Evolutionary conservation across 2,329 filamentous ascomycete species (phyloP).

Genomic region (Beauveria asiatica): DNA sequence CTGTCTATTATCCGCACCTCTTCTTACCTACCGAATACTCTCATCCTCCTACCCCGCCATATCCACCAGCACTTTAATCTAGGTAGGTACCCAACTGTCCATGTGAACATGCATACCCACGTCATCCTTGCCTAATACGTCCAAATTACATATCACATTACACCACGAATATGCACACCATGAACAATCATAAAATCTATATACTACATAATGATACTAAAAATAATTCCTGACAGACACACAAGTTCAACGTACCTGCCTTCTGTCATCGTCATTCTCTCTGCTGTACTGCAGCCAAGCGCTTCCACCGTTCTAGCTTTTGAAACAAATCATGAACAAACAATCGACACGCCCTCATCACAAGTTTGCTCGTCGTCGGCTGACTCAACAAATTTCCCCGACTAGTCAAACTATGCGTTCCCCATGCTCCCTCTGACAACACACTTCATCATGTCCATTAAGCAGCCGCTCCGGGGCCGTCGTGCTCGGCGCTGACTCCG

Average conservation of each 20-base stretch:
- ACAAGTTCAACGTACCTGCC: neutral
- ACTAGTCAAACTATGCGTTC: neutral
- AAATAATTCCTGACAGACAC: neutral
- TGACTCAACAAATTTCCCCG: neutral
- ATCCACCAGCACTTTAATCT: neutral
- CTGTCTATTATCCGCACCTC: neutral
- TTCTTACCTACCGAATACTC: neutral
- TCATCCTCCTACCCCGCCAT: neutral
- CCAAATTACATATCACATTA: neutral
- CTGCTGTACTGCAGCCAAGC: neutral
- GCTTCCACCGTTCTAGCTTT: neutral
- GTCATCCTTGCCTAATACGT: neutral
- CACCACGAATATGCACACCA: neutral
- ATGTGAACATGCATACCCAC: neutral
- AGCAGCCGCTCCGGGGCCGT: slow-evolving; percentile 35
- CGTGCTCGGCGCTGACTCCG: slow-evolving; percentile 31
- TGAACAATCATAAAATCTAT: slow-evolving; percentile 9
- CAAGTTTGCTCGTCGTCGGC: neutral
- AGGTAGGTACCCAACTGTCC: neutral
- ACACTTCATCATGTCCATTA: slow-evolving; percentile 15
- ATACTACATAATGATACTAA: slow-evolving; percentile 8
- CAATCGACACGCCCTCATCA: neutral
- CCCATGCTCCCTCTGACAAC: neutral
- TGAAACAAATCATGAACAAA: neutral
- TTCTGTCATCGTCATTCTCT: neutral